phyloP scores from a whole-genome alignment of 352 stramenopile species.

The Achlya hypogyna region DNA sequence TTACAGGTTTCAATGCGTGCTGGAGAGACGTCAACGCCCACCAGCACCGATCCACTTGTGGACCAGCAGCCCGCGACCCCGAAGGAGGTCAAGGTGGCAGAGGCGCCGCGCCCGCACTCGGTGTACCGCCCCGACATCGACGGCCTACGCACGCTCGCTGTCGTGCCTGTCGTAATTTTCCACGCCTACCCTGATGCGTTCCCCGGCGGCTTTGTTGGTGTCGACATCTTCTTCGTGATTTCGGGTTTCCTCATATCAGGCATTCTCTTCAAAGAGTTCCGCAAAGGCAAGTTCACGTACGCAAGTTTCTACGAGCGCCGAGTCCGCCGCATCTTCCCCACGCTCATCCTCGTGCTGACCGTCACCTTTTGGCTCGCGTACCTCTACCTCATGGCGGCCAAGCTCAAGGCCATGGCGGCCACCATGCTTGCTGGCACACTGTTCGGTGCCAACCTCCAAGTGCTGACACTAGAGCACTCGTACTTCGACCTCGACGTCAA shows the following conservation, averaged over 20 bases:
- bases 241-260: slow-evolving; percentile 12
- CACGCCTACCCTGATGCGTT: slow-evolving; percentile 8
- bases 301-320: slow-evolving; percentile 4
- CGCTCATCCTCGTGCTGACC: neutral
- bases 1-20: too few species aligned
- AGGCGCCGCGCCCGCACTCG: neutral
- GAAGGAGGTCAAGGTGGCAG: too few species aligned
- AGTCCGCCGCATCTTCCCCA: slow-evolving; percentile 12
- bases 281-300: slow-evolving; percentile 16
- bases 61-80: too few species aligned
- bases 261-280: slow-evolving; percentile 13
- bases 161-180: slow-evolving; percentile 6
- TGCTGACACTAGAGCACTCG: neutral
- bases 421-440: slow-evolving; percentile 10
- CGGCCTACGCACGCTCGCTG: neutral
- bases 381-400: slow-evolving; percentile 1
- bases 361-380: slow-evolving; percentile 1
- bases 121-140: slow-evolving; percentile 14
- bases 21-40: too few species aligned
- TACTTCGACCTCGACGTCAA: slow-evolving; percentile 11
- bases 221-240: slow-evolving; percentile 16
- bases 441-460: slow-evolving; percentile 7
- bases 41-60: too few species aligned
- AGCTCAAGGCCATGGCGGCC: slow-evolving; percentile 6
- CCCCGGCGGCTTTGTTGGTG: slow-evolving; percentile 4